phyloP scores from a whole-genome alignment of 306 rosid species.

The Gastrolobium bilobum region DNA sequence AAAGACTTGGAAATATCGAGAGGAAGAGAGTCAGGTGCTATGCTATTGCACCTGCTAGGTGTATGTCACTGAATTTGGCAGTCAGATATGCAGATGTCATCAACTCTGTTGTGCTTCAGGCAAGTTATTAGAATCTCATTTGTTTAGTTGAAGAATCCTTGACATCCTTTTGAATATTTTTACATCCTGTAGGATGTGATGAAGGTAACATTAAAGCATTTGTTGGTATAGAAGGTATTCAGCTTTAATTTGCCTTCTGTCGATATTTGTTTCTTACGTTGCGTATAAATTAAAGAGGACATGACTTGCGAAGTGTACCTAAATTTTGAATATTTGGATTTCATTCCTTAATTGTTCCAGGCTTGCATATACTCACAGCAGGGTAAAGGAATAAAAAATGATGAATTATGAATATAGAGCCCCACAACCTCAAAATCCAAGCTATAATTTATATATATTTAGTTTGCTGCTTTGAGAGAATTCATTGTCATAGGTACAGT shows the following conservation, averaged over 20 bases:
- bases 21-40: constrained; percentile 86
- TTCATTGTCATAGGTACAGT: not conserved
- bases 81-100: constrained; percentile 96
- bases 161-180: constrained; percentile 36
- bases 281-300: constrained; percentile 26
- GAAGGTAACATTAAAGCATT: constrained; percentile 19
- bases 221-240: constrained; percentile 25
- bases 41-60: constrained; percentile 97
- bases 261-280: not conserved
- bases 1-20: constrained; percentile 75
- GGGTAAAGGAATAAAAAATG: not conserved
- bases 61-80: constrained; percentile 91
- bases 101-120: constrained; percentile 96
- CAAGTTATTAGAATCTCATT: constrained; percentile 50
- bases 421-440: not conserved
- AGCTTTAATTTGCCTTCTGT: constrained; percentile 20
- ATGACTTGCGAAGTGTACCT: not conserved
- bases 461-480: not conserved
- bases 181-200: not conserved
- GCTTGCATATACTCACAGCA: not conserved
- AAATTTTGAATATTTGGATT: not conserved
- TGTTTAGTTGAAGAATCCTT: constrained; percentile 13
- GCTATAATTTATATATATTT: constrained; percentile 13
- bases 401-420: not conserved
- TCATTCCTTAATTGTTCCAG: constrained; percentile 30